Base-by-base conservation (phyloP, 1,284 basidiomycete genomes). In the Ceratobasidium papillatum region DNA sequence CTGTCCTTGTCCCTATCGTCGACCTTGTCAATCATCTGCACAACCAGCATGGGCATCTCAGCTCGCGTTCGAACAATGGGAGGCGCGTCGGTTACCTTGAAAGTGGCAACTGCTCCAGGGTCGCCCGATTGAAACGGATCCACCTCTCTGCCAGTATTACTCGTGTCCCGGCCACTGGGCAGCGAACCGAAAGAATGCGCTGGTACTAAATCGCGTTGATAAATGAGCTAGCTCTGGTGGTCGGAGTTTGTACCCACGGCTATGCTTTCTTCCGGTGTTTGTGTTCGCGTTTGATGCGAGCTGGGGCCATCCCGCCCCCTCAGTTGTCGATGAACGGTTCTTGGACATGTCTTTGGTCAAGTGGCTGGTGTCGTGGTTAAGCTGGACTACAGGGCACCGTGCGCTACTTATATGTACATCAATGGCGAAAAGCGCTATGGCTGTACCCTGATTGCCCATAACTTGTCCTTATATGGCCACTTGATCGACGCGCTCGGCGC, bases 191-290 rank as follows among this genome's bases (percentile, higher is more conserved):
- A 47, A 12, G 30, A 62, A 2, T 41, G 25, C 25, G n/a, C 59
- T 12, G 59, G 59, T 17, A 62, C 59, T 62, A 43, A 45, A 1
- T 25, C 59, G 41, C 41, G 59, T 14, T 17, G 41, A 25, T 62
- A 62, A 25, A 62, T 43, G 7, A 62, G 38, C n/a, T 22, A 27
- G 25, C n/a, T 14, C 38, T 12, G 25, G 36, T 36, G 2, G 63
- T 65, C 63, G 32, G 43, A 65, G 63, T 51, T 65, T 65, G 30
- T 32, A 65, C 63, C 14, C 36, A 65, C 63, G 63, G 63, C 41
- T 65, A n/a, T 49, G 47, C 47, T 65, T 65, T 49, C 30, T 65
- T 7, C 59, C 59, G 19, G 17, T 3, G 38, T 32, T 58, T 22
- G 22, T 27, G 38, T 62, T 62, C n/a, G 59, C 38, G 36, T 62